Base-by-base conservation (phyloP, 768 basidiomycete genomes). In the Trametes maxima region DNA sequence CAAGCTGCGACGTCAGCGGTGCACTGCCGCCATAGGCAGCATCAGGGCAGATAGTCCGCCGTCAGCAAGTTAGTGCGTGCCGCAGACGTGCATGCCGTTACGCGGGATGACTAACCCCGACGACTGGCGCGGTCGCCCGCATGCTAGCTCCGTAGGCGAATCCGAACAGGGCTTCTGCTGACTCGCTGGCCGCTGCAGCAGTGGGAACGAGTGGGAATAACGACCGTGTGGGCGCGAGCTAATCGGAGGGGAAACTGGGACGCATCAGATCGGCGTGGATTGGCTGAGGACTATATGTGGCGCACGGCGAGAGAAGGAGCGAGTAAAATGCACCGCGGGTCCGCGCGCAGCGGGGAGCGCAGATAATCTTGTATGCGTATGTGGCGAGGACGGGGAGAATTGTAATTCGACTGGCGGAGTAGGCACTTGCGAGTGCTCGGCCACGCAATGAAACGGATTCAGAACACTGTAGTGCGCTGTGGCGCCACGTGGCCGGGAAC, bases 401-500 rank as follows among this genome's bases (percentile, higher is more conserved):
- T 33, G 28, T 8, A 33, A 33, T 33, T 33, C 28, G 28, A 33
- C 28, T 33, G 28, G 28, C 28, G 28, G 28, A 33, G 25, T 50
- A 36, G 33, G 17, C 4, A 35, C 14, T 35, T 1, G 48, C 16
- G n/a, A 33, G 28, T 12, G 45, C 19, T 13, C 12, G 33, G n/a
- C 33, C 33, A 50, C 14, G 33, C 28, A 12, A 25, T 50, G 49
- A 50, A 50, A 50, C 49, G 49, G 8, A 50, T 50, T 37, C 14
- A n/a, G 11, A n/a, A 21, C 33, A 50, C 33, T 50, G 33, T 25
- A 22, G n/a, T n/a, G 43, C 12, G 47, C 14, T 28, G 28, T 33
- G 47, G 4, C 16, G 47, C 57, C 57, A 58, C 57, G 57, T 58
- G 57, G 57, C 57, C 57, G 57, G 47, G 39, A 43, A 44, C 57